Conservation (phyloP, 306 rosid species). For the Rosa persica region DNA sequence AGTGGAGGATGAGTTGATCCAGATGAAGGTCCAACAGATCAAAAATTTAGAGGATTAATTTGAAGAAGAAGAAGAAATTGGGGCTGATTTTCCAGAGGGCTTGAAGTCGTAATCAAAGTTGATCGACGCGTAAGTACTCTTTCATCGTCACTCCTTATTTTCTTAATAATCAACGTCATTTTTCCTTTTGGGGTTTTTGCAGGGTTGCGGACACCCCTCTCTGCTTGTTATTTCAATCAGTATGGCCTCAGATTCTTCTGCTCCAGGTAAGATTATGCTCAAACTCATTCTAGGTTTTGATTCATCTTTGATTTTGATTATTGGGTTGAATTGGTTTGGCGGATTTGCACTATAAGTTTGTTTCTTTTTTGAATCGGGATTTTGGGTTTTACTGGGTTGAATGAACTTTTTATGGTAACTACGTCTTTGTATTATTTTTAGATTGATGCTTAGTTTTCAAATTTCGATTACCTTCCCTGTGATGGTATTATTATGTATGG, state of each 20-base stretch:
- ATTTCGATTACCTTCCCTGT: background rate
- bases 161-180: too few relatives aligned
- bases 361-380: slow-evolving; percentile 23
- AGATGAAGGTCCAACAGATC: too few relatives aligned
- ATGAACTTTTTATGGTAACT: slow-evolving; percentile 21
- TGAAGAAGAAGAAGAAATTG: too few relatives aligned
- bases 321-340: slow-evolving; percentile 20
- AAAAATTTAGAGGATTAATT: too few relatives aligned
- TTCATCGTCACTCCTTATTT: too few relatives aligned
- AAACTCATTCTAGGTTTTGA: slow-evolving; percentile 21
- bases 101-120: too few relatives aligned
- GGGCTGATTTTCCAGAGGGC: too few relatives aligned
- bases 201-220: slow-evolving; percentile 46
- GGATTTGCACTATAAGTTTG: slow-evolving; percentile 17
- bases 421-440: slow-evolving; percentile 12
- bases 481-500: background rate
- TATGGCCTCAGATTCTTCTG: slow-evolving; percentile 71
- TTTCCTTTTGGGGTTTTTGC: too few relatives aligned
- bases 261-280: slow-evolving; percentile 47
- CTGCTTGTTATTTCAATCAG: slow-evolving; percentile 31
- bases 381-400: slow-evolving; percentile 30
- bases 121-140: too few relatives aligned
- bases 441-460: slow-evolving; percentile 11
- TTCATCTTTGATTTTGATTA: slow-evolving; percentile 7
- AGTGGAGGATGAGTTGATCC: too few relatives aligned